Evolutionary conservation across 306 rosid genomes (phyloP), one percentile per base, ranked within the genome.

Genomic region (Carpinus viminea): DNA sequence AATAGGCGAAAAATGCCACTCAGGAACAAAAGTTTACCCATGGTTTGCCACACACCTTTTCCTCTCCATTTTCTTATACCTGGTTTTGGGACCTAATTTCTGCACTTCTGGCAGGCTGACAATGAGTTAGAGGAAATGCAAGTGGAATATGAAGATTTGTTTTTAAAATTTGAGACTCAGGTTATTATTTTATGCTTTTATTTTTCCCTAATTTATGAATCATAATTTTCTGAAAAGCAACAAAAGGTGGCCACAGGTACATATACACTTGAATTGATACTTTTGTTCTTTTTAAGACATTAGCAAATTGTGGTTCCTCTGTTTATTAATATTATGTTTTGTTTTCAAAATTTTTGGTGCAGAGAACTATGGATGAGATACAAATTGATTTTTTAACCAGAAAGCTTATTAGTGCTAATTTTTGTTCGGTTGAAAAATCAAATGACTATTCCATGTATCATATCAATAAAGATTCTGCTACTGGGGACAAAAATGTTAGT

Each of bases 101-200:
- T 72, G 18, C 65, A 46, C 72, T 70, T 86, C 74, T 92, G 76
- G 84, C 92, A 94, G 97, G 93, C 68, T 68, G 91, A 85, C 72
- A 72, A 80, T 77, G 93, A 87, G 60, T 81, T 82, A 70, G 48
- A 72, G 72, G 87, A 84, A 68, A 47, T 88, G 77, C 89, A 85
- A 82, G 86, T 69, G 78, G 98, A 90, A 84, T 91, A 90, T 74
- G 97, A 95, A 77, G 87, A 87, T 85, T 83, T 93, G 88, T 83
- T 91, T 72, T 38, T 86, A 61, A 77, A 85, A 73, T 92, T 76
- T 70, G 97, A 92, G 75, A 88, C 84, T 81, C 93, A 90, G 97
- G 98, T 93, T 54, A 34, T 69, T 53, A 31, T 76, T 34, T 60
- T 56, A 21, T 84, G 71, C 24, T 75, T 36, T 8, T 46, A 78